Evolutionary conservation across 306 rosid species (phyloP), one percentile per base, ranked within the genome.

Genomic region (Heteromeles arbutifolia): DNA sequence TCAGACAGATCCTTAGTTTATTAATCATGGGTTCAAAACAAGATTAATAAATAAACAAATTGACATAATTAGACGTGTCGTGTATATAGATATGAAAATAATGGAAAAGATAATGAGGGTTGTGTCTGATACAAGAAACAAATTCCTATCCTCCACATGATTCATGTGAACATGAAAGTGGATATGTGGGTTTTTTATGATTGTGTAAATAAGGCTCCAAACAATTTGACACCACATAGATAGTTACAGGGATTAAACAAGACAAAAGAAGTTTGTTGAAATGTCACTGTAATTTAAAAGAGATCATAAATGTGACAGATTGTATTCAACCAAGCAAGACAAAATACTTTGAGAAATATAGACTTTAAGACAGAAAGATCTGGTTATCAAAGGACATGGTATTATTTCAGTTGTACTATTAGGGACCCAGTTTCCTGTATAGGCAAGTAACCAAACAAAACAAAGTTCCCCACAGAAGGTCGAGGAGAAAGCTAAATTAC

Each of bases 281-380:
- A 78, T 65, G 90, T 93, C 97, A 68, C 81, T 74, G 61, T 83
- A 43, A 67, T 69, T 77, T 62, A 87, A 89, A 93, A 87, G 90
- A 68, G 84, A 75, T 54, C 74, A 75, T 85, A 76, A 88, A 83
- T 85, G 72, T 82, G 83, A 75, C 81, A 50, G 68, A 50, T 74
- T 77, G 56, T 74, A 65, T 81, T 54, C 76, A 58, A 15, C 72
- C 70, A 70, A 18, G 1, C 52, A 67, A 31, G 66, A 74, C 84
- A 75, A 67, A 67, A 72, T 44, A 67, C 53, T 24, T 50, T 25
- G 28, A 31, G 41, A 37, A 37, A 37, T 34, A 34, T 37, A 37
- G 22, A 81, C 75, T 74, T 50, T 17, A 15, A 50, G 65, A 76
- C 78, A 80, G 61, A 73, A 34, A 65, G 56, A 64, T 68, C 41